Conservation (phyloP, 1,284 basidiomycete genomes). For the Apiotrichum sp. region DNA sequence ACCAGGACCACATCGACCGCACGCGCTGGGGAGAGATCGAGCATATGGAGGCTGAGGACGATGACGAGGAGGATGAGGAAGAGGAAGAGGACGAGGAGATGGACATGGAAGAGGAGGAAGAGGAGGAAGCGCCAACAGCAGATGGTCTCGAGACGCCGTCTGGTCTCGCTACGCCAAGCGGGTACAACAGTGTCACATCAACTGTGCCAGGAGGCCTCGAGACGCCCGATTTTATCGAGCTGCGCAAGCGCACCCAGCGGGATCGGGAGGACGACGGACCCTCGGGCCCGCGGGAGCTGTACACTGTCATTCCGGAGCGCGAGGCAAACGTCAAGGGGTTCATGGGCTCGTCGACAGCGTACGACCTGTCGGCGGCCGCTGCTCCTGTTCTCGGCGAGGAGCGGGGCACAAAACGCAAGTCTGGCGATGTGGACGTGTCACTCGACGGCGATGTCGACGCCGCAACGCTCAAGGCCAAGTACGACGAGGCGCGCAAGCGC, state of each 20-base stretch:
- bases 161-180: conserved; percentile 86
- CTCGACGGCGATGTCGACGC: conserved; percentile 81
- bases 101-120: conserved; percentile 55
- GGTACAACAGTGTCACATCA: conserved; percentile 86
- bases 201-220: conserved; percentile 92
- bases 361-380: conserved; percentile 62
- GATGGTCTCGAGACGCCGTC: conserved; percentile 91
- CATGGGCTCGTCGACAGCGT: conserved; percentile 92
- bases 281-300: conserved; percentile 67
- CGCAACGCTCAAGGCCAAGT: conserved; percentile 73
- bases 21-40: conserved; percentile 87
- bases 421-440: conserved; percentile 81
- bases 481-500: conserved; percentile 71
- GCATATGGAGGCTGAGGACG: conserved; percentile 61
- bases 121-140: conserved; percentile 54
- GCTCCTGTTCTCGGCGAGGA: conserved; percentile 81
- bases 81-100: conserved; percentile 52
- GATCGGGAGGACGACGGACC: conserved; percentile 57
- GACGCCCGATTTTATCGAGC: conserved; percentile 93
- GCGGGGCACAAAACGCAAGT: conserved; percentile 79
- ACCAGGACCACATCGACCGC: conserved; percentile 60
- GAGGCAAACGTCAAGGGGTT: conserved; percentile 79
- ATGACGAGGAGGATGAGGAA: conserved; percentile 42
- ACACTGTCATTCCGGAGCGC: conserved; percentile 93
- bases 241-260: conserved; percentile 70